Base-by-base conservation (phyloP, 73 alveolate species). In the Uronychia setigera region DNA sequence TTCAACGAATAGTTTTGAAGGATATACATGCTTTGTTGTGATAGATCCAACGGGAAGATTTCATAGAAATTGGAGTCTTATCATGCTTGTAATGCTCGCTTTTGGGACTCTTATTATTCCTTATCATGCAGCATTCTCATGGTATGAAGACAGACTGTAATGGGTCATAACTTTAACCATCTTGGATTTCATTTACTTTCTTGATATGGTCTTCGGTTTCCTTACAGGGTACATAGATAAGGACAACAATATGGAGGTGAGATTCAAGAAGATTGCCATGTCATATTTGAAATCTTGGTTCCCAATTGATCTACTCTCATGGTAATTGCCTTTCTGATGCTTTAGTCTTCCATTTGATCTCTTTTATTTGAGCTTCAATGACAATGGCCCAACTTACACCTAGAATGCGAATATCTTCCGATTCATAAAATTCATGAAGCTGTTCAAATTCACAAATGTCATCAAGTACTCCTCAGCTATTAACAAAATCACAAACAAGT, bases 261-360 rank as follows among this genome's bases (percentile, higher is more conserved):
- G 89, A 1, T 67, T 67, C 58, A 31, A 1, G 27, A 1, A 82
- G 34, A 82, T 82, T 0, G 33, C 78, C 35, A 82, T 30, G 34
- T 74, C 31, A 1, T 82, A 82, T 59, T 1, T 82, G 34, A 5
- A 19, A 19, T 11, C 67, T 19, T 46, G 67, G 67, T 46, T 46
- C 19, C n/a, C 19, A 11, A 5, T 19, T 11, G 67, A 46, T 19
- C 19, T 46, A 11, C 5, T 46, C 5, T 46, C 67, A 5, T 46
- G 5, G 67, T 46, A 46, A 46, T 5, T n/a, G n/a, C n/a, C 67
- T 11, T 5, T 46, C 67, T 11, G 19, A 11, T 11, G 19, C n/a
- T 5, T 19, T 19, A 46, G 67, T 19, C 67, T 46, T 19, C 67
- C 67, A 11, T 46, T 46, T 46, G 67, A 46, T 19, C 19, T 46